Percentiles rank a stretch among this genome's conserved stretches.
phyloP scores from a whole-genome alignment of 805 yeast genomes.

The Hanseniaspora taiwanica region DNA sequence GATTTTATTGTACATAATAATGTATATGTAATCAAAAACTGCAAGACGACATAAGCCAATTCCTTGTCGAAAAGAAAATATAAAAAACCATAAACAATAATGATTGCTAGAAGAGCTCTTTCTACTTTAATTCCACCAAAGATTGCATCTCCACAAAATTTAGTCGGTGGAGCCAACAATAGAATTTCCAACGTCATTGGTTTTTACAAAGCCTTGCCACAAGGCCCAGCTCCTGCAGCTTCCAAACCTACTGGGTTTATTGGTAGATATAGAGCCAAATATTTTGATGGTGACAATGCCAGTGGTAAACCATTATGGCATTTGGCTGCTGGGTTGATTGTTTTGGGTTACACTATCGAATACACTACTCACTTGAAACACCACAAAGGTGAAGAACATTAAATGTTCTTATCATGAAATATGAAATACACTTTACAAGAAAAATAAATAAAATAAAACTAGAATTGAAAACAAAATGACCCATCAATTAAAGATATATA shows the following conservation, averaged over 20 bases:
- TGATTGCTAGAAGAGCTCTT: slow-evolving; percentile 80
- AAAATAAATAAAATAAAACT: too few species aligned
- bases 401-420: neutral
- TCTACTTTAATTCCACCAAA: slow-evolving; percentile 97
- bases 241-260: slow-evolving; percentile 49
- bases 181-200: slow-evolving; percentile 90
- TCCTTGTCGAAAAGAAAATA: too few species aligned
- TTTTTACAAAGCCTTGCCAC: slow-evolving; percentile 92
- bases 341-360: slow-evolving; percentile 81
- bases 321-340: slow-evolving; percentile 51
- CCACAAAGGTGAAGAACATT: slow-evolving; percentile 38
- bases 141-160: slow-evolving; percentile 92
- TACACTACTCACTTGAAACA: slow-evolving; percentile 80
- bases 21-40: too few species aligned
- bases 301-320: slow-evolving; percentile 76
- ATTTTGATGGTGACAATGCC: slow-evolving; percentile 73
- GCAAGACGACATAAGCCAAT: too few species aligned
- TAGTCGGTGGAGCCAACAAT: slow-evolving; percentile 79
- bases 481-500: neutral
- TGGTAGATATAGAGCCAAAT: slow-evolving; percentile 75
- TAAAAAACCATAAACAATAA: slow-evolving; percentile 15
- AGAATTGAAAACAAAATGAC: neutral
- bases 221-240: slow-evolving; percentile 73
- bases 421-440: neutral
- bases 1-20: too few species aligned